Conservation (phyloP, 1,139 yeast species). For the Casaregolazyma suthepensis region DNA sequence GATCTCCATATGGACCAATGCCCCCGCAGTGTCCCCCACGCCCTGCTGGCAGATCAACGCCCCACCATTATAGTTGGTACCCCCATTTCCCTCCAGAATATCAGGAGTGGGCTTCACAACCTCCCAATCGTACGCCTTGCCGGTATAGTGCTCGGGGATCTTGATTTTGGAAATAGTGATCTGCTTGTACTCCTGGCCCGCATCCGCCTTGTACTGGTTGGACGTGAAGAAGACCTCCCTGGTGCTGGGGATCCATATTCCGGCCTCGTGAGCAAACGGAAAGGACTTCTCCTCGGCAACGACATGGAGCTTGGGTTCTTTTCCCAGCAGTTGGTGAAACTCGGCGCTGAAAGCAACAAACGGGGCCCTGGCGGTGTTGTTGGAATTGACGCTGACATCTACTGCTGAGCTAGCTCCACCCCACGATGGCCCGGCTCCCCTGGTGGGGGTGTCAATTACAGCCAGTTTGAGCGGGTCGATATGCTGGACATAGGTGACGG, state of each 20-base stretch:
- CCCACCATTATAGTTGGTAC: slow-evolving; percentile 18
- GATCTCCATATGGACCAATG: slow-evolving; percentile 15
- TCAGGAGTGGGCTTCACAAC: slow-evolving; percentile 13
- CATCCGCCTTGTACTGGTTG: slow-evolving; percentile 13
- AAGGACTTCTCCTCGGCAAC: slow-evolving; percentile 14
- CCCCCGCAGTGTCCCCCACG: slow-evolving; percentile 14
- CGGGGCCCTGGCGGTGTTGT: slow-evolving; percentile 10
- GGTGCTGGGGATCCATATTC: slow-evolving; percentile 20
- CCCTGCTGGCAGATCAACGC: slow-evolving; percentile 24
- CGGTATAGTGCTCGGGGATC: slow-evolving; percentile 9
- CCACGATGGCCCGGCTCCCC: neutral
- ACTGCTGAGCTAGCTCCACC: neutral
- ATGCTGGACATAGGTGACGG: neutral
- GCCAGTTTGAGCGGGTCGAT: neutral
- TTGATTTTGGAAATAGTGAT: slow-evolving; percentile 9
- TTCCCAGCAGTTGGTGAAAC: slow-evolving; percentile 12
- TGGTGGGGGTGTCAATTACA: neutral
- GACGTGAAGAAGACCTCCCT: slow-evolving; percentile 24
- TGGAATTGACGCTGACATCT: slow-evolving; percentile 1
- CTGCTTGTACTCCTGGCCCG: slow-evolving; percentile 4
- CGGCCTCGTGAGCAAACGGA: slow-evolving; percentile 25
- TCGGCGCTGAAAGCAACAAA: slow-evolving; percentile 15
- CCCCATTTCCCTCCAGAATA: slow-evolving; percentile 22
- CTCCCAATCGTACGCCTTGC: slow-evolving; percentile 8
- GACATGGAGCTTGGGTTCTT: slow-evolving; percentile 11